Base-by-base conservation (phyloP, 148 eudicot genomes). In the Oxyria digyna region DNA sequence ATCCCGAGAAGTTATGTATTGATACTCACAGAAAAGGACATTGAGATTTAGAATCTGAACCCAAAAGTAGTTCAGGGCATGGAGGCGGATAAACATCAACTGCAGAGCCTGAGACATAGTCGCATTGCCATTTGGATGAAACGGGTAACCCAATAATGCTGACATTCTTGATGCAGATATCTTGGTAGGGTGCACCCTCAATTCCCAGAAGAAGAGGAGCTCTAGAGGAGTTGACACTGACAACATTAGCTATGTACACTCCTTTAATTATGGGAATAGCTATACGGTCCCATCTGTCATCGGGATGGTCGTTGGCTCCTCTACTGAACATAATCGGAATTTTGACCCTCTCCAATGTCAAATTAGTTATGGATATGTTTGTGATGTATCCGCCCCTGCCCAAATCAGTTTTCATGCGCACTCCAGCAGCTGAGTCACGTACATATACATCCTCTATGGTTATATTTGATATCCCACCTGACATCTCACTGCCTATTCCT, bases 401-500 rank as follows among this genome's bases (percentile, higher is more conserved):
- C 8, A 73, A 78, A 55, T 93, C 98, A 0, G 97, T 88, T 78
- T 94, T 94, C 1, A 91, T 80, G 26, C 98, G 75, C 13, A 94
- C 78, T 4, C 99, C 97, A 9, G 97, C 97, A 12, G 97, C 96
- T 14, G 91, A 84, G 67, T 92, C 77, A 71, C 85, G 78, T 13
- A 91, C 76, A 23, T 75, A 68, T 62, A 87, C 48, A 45, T 91
- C 82, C 49, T 85, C 93, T 12, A 94, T 75, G 1, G 76, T 76
- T 11, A 94, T 69, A 71, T 91, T 80, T 6, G 77, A 80, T 54
- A 91, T 75, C 48, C 99, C 99, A 49, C 96, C 96, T 0, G 99
- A 91, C 99, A 94, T 94, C 78, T 94, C 99, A 5, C 99, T 94
- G 72, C 99, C 99, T 35, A 91, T 87, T 31, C 99, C 99, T 20